phyloP scores from a whole-genome alignment of 495 filamentous ascomycete genomes.

The Xylaria acuta region DNA sequence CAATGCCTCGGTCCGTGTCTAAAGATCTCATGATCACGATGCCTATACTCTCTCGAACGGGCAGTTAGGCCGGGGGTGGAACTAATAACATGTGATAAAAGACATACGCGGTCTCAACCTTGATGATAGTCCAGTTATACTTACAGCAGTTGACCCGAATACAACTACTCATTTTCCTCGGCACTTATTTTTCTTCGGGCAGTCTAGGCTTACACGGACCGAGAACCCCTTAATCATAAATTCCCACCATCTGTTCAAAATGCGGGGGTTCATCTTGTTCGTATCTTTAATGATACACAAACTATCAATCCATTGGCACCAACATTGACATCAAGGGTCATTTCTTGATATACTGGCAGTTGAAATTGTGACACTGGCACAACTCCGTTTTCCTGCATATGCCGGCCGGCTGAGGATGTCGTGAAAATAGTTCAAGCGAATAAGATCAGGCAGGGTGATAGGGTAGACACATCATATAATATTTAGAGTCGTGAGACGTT shows the following conservation, averaged over 20 bases:
- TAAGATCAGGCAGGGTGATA: neutral
- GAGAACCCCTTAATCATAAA: neutral
- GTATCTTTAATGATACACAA: neutral
- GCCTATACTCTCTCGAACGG: neutral
- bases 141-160: neutral
- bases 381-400: neutral
- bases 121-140: neutral
- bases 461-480: no score
- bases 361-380: no score
- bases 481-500: neutral
- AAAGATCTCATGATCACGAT: neutral
- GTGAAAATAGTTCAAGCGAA: neutral
- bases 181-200: neutral
- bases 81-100: neutral
- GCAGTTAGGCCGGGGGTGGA: neutral
- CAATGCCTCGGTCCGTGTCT: neutral
- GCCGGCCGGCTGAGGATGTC: neutral
- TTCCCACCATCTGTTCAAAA: neutral
- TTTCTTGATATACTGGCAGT: no score
- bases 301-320: neutral
- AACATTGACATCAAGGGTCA: neutral
- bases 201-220: neutral
- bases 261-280: neutral
- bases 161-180: neutral
- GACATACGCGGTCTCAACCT: neutral